Evolutionary conservation across 2,329 filamentous ascomycete genomes (phyloP), one percentile per base, ranked within the genome.

Genomic region (Aspergillus sp.): DNA sequence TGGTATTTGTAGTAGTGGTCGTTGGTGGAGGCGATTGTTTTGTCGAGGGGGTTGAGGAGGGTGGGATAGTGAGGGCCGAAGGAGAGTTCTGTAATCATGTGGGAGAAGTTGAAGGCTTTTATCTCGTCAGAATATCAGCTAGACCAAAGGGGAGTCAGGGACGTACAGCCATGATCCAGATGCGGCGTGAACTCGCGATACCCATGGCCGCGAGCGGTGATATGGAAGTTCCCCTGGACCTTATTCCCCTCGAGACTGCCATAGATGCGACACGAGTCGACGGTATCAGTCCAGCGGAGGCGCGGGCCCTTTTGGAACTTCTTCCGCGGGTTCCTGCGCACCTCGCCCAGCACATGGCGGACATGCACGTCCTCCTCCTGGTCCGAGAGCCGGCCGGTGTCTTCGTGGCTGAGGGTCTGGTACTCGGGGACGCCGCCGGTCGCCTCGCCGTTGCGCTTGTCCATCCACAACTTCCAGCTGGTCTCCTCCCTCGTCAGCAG

Each of bases 211-310:
- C 86, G 68, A 3, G 91, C 91, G 2, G 91, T 98, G 52, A 98
- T 91, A 57, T 98, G 91, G 55, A 98, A 96, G 59, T 98, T 89
- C 3, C 89, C 91, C 62, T 95, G 89, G 27, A 98, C 91, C 65
- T 93, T 93, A 62, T 98, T 98, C 45, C 93, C 74, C 46, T 93
- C 82, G 57, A 98, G 60, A 49, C 78, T 93, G 20, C 91, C 91
- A 58, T 77, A 98, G 42, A 98, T 78, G 29, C 91, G 77, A 60
- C 91, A 98, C 41, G 82, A 82, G 57, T 94, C 83, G 11, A 71
- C 61, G 14, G 66, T 64, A 54, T 70, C 71, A 12, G 63, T 50
- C 15, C 69, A 61, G 32, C 64, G 63, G 34, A 91, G 52, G 38
- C 66, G 71, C 2, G 86, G 88, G 2, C 86, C 91, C 71, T 82